Evolutionary conservation across 352 stramenopile genomes (phyloP), one percentile per base, ranked within the genome.

Genomic region (Peronosclerospora sorghi): DNA sequence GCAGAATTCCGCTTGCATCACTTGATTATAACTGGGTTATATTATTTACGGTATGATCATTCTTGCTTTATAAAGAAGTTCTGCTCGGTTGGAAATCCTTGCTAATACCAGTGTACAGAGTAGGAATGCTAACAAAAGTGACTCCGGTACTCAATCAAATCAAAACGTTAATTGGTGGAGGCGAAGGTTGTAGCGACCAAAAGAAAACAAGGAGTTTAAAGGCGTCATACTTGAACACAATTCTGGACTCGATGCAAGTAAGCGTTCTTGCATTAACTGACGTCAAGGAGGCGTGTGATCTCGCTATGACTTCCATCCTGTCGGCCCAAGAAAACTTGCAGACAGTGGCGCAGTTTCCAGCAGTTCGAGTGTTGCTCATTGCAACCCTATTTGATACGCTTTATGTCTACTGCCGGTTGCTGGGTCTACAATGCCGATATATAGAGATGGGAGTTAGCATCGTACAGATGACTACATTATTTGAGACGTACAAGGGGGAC

Each of bases 381-480:
- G 67, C 56, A 8, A 65, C 62, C 6, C 50, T 88, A 19, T 80
- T 88, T 34, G 76, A 88, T 45, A 76, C 82, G 71, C 57, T 86
- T 1, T 54, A 78, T 37, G 35, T 68, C 24, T 79, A 83, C 38
- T 88, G 76, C 21, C 44, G 62, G n/a, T 45, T 86, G 9, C 60
- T 79, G 19, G 42, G 43, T 1, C 48, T 81, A 28, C 73, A 88
- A 35, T 79, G 67, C 32, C 57, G 73, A 29, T 85, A 83, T 48
- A 65, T 59, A 29, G 76, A 84, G 32, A 73, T 88, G 61, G 76
- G 70, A 4, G 49, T 54, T 14, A 77, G 60, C 18, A 62, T 88
- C 17, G 50, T 52, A 6, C 67, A 88, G 38, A 69, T 83, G 48
- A 47, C 70, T 14, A 63, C 70, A n/a, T 50, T 88, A 23, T 84